A percentile compares a stretch with the other conserved stretches of the same genome.
These are phyloP conservation scores for Inonotus obliquus DNA, from an alignment of 1,284 basidiomycete genomes.

Conservation along the genomic window DNA sequence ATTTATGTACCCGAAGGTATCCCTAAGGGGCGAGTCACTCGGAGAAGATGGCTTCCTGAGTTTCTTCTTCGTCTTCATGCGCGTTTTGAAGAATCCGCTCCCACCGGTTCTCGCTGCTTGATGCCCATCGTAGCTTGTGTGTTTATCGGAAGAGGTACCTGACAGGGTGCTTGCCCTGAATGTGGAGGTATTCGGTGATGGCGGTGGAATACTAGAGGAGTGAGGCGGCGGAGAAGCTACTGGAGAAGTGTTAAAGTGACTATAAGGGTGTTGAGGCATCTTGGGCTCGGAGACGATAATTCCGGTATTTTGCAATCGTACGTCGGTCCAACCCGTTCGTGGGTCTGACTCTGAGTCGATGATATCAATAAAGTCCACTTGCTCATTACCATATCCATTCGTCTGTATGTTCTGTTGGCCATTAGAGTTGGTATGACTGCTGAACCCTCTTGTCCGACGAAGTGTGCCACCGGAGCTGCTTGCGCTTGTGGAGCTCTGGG, in stretches of 20 bases:
- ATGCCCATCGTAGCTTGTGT: background rate
- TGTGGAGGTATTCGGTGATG: background rate
- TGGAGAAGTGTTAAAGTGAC: background rate
- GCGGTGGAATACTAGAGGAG: background rate
- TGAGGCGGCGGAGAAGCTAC: background rate
- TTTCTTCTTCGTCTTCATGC: constrained; percentile 4
- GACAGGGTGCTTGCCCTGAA: background rate
- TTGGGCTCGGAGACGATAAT: background rate
- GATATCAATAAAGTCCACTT: background rate
- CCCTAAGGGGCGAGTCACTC: background rate
- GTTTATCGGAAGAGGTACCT: background rate
- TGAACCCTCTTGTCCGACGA: background rate
- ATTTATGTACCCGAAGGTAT: background rate
- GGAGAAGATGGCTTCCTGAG: background rate
- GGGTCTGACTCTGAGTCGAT: background rate
- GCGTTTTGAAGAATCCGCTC: constrained; percentile 3
- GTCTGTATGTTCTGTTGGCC: background rate
- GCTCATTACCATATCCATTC: background rate
- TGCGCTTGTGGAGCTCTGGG: background rate
- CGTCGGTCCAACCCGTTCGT: background rate
- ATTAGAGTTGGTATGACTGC: background rate
- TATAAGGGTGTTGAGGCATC: background rate
- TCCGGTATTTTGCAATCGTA: background rate
- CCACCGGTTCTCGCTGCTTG: background rate
- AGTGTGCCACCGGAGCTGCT: background rate